Evolutionary conservation across 768 basidiomycete genomes (phyloP).

Genomic region (Mrakia blollopis): DNA sequence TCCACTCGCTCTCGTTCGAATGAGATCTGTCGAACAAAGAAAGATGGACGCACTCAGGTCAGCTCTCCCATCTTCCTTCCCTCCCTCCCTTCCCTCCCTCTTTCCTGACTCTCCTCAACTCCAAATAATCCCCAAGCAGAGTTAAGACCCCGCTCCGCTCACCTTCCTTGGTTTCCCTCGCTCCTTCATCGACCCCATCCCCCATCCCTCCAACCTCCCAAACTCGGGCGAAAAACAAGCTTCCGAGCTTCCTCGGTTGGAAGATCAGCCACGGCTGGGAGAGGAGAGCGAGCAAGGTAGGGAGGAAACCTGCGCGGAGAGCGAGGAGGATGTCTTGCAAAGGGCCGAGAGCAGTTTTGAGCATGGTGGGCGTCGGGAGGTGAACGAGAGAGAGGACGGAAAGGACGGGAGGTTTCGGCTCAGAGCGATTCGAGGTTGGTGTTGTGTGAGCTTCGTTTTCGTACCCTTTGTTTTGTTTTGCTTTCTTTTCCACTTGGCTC

Average conservation of each 20-base stretch:
- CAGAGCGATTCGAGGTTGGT: no score
- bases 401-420: background rate
- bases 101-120: background rate
- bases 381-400: background rate
- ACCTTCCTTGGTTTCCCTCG: constrained; percentile 33
- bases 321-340: background rate
- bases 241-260: background rate
- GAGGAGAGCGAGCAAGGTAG: background rate
- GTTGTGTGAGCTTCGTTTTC: background rate
- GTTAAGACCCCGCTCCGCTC: background rate
- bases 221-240: constrained; percentile 54
- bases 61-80: background rate
- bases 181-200: constrained; percentile 50
- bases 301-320: background rate
- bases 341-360: background rate
- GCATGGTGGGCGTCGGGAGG: background rate
- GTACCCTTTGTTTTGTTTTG: background rate
- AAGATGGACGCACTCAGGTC: background rate
- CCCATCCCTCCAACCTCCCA: constrained; percentile 58
- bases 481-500: background rate
- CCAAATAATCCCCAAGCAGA: no score
- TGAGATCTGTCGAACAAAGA: constrained; percentile 50
- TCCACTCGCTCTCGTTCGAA: constrained; percentile 56
- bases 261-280: background rate
- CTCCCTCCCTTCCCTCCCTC: background rate